Conservation (phyloP, 352 stramenopile genomes). For the Phytophthora pistaciae region DNA sequence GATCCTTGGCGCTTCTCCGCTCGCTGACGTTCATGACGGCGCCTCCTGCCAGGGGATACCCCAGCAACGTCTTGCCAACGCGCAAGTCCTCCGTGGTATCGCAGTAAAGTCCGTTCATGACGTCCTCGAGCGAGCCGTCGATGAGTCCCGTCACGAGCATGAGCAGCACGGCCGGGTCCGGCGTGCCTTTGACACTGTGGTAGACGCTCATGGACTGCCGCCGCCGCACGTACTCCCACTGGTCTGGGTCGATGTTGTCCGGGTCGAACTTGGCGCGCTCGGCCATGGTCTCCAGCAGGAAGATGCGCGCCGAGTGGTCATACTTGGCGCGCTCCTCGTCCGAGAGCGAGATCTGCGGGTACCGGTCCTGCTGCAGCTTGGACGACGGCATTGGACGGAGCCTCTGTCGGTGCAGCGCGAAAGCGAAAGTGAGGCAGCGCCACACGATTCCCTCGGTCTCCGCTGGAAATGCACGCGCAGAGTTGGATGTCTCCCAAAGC, state of each 20-base stretch:
- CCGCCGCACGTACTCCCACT: conserved; percentile 36
- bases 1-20: conserved; percentile 27
- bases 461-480: neutral
- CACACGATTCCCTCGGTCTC: neutral
- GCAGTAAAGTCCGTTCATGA: conserved; percentile 44
- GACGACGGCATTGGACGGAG: conserved; percentile 1
- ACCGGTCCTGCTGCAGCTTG: conserved; percentile 16
- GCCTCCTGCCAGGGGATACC: conserved; percentile 26
- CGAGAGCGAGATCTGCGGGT: conserved; percentile 35
- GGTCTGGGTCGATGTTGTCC: conserved; percentile 24
- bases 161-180: conserved; percentile 27
- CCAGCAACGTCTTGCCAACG: conserved; percentile 31
- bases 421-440: conserved; percentile 17
- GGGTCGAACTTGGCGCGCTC: conserved; percentile 36
- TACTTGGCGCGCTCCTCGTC: conserved; percentile 35
- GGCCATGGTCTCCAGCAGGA: conserved; percentile 36
- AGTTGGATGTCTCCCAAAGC: neutral
- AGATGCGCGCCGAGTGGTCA: conserved; percentile 31
- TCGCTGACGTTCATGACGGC: conserved; percentile 37
- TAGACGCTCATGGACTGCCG: conserved; percentile 36
- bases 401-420: neutral
- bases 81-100: conserved; percentile 38
- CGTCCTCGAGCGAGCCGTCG: conserved; percentile 41
- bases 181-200: conserved; percentile 27
- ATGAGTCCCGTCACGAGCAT: conserved; percentile 42